Base-by-base conservation (phyloP, 2,329 filamentous ascomycete genomes). In the Juglanconis oblonga region DNA sequence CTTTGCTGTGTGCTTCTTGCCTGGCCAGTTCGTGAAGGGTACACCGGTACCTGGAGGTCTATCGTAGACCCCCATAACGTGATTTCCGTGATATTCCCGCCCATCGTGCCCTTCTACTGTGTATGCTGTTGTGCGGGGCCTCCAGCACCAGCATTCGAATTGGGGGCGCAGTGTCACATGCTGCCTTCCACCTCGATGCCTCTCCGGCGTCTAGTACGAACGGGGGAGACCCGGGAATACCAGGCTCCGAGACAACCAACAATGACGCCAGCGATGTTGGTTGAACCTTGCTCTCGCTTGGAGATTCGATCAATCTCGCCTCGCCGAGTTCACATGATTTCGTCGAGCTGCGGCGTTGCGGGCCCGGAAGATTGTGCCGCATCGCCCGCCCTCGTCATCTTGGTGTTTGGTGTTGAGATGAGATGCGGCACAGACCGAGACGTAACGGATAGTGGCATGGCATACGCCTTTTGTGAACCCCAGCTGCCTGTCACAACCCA, bases 301-400 rank as follows among this genome's bases (percentile, higher is more conserved):
- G 2, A 13, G 38, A 14, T 6, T 45, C 7, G 24, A 29, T 35
- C n/a, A 7, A 33, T 38, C 17, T 33, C 17, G 45, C n/a, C 32
- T 49, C 44, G 40, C 36, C 53, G 36, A 32, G 13, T 49, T 55
- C 53, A 55, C 53, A 55, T 55, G 53, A 55, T 48, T 32, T 32
- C 14, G 29, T 14, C 53, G 44, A 29, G 44, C 35, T 47, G 53
- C 53, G 17, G 40, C 10, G 5, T 14, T n/a, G 53, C 44, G 53
- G 53, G 53, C 31, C 44, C 53, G 53, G 53, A 7, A 31, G 10
- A 4, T 17, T 38, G 47, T 55, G 31, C 44, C 33, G 53, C n/a
- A 24, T 32, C 42, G 17, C 32, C 53, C 14, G 24, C 24, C 17
- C 31, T 40, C 44, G 32, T 14, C 31, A 29, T 49, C 9, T 48